Base-by-base conservation (phyloP, 148 eudicot species). In the Oxyria digyna region DNA sequence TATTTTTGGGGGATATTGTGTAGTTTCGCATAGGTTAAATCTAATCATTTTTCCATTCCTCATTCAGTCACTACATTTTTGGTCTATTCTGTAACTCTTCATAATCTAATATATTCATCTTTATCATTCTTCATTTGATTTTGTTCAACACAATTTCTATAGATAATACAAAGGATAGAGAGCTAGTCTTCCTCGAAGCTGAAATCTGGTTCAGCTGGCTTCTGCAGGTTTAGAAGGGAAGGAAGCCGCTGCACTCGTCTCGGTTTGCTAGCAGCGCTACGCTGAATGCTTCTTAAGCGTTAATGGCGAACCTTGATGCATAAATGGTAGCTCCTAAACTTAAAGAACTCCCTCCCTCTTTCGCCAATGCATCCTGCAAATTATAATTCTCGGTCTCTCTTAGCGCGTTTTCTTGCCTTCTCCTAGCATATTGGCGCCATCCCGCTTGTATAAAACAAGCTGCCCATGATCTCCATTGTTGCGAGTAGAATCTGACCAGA, bases 171-270 rank as follows among this genome's bases (percentile, higher is more conserved):
- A 0, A 7, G 23, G 21, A 0, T 6, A 49, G 8, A 5, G 18
- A 48, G 35, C 43, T 20, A 38, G 27, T 66, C 69, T 20, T 66
- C 69, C 14, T 38, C 69, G 11, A 23, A 66, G 69, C 69, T 20
- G 69, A 66, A 66, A 20, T 66, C 69, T 35, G 69, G 69, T 23
- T 66, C 69, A 18, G 69, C 69, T 4, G 69, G 69, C 46, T 66
- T 66, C 27, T 18, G 69, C 14, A 66, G 46, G 27, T 41, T 66
- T 11, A 66, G 43, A 38, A 66, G 69, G 23, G 69, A 35, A 26
- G 69, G 46, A 8, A 38, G 14, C 4, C 69, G 14, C 29, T 66
- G 69, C 27, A 37, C 4, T 29, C 17, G 69, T 66, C 29, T 37
- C 27, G 24, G 69, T 35, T 66, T 24, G 6, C 27, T 9, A 8